Percentiles rank a stretch among this genome's conserved stretches.
phyloP scores from a whole-genome alignment of 1,139 yeast genomes.

The Lodderomyces beijingensis region DNA sequence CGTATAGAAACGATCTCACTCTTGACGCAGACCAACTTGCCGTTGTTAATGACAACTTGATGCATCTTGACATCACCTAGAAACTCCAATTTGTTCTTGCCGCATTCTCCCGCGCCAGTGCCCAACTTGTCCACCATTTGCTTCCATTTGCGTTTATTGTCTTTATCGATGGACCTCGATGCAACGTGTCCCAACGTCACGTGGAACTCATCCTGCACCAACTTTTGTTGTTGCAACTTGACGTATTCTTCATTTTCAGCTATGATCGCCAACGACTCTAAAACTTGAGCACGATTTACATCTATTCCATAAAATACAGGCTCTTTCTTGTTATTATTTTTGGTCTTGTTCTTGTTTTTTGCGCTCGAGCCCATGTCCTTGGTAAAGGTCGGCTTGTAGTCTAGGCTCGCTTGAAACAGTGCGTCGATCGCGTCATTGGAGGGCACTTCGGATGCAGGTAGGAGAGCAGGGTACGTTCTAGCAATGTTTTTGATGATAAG shows the following conservation, averaged over 20 bases:
- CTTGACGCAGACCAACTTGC: slow-evolving; percentile 52
- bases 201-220: slow-evolving; percentile 63
- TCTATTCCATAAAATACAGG: slow-evolving; percentile 28
- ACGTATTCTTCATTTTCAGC: slow-evolving; percentile 25
- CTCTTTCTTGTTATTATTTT: slow-evolving; percentile 11
- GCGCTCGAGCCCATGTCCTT: slow-evolving; percentile 25
- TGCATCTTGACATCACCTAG: slow-evolving; percentile 38
- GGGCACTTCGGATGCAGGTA: slow-evolving; percentile 30
- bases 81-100: slow-evolving; percentile 14
- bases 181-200: slow-evolving; percentile 67
- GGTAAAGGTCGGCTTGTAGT: slow-evolving; percentile 46
- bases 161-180: slow-evolving; percentile 21
- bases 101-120: slow-evolving; percentile 8
- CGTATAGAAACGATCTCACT: slow-evolving; percentile 38
- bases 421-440: slow-evolving; percentile 28
- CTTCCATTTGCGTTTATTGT: slow-evolving; percentile 23
- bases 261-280: slow-evolving; percentile 11
- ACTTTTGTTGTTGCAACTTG: slow-evolving; percentile 20
- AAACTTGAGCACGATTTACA: slow-evolving; percentile 13
- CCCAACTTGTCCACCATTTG: slow-evolving; percentile 14
- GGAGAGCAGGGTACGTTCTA: slow-evolving; percentile 43
- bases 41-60: slow-evolving; percentile 46
- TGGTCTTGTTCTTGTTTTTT: background rate
- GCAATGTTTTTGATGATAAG: slow-evolving; percentile 37
- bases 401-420: slow-evolving; percentile 49